phyloP scores from a whole-genome alignment of 108 stramenopile species.

The Cyclostephanos tholiformis region DNA sequence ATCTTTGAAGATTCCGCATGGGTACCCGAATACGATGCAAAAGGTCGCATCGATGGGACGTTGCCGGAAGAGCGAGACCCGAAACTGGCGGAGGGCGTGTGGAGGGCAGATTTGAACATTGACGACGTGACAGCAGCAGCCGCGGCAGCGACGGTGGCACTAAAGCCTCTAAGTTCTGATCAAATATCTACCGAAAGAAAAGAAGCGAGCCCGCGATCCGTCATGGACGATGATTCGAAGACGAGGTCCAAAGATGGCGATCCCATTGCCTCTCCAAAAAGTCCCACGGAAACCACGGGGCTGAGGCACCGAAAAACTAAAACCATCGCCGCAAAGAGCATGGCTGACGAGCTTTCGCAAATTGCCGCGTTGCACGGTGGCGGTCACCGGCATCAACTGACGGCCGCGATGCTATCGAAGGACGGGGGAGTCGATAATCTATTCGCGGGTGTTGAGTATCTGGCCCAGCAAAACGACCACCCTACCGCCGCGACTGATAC shows the following conservation, averaged over 20 bases:
- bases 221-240: not conserved
- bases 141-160: not conserved
- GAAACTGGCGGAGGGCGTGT: conserved; percentile 26
- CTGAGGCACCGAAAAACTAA: conserved; percentile 23
- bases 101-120: not conserved
- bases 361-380: conserved; percentile 28
- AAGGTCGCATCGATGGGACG: conserved; percentile 43
- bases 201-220: not conserved
- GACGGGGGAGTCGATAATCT: conserved; percentile 39
- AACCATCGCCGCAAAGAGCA: conserved; percentile 12
- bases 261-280: not conserved
- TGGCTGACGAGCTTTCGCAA: conserved; percentile 41
- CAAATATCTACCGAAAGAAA: not conserved
- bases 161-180: not conserved
- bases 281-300: conserved; percentile 15
- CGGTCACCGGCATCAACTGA: conserved; percentile 1
- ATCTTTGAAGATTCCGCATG: conserved; percentile 44
- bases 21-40: conserved; percentile 37
- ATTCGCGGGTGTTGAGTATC: conserved; percentile 23
- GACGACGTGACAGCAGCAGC: not conserved
- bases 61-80: conserved; percentile 36
- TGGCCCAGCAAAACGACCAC: conserved; percentile 19
- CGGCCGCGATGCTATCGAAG: not conserved
- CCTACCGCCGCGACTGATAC: not conserved
- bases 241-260: not conserved